phyloP scores from a whole-genome alignment of 2,329 filamentous ascomycete species.

The Fusarium anguioides region DNA sequence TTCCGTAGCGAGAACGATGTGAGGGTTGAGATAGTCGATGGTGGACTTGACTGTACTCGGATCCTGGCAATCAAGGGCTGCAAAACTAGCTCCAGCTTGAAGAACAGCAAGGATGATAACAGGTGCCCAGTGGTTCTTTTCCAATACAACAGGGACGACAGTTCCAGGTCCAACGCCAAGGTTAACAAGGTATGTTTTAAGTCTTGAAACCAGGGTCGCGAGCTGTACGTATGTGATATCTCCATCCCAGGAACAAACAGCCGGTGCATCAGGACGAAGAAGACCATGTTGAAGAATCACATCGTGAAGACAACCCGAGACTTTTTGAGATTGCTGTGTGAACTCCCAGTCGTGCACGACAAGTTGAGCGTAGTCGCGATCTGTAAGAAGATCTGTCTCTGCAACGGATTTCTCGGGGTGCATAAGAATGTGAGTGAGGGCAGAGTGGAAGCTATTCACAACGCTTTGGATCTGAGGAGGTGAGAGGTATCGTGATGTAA shows the following conservation, averaged over 20 bases:
- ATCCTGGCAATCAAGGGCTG: slow-evolving; percentile 61
- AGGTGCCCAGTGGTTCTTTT: slow-evolving; percentile 76
- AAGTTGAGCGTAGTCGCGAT: slow-evolving; percentile 66
- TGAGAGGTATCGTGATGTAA: slow-evolving; percentile 58
- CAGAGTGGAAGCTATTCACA: slow-evolving; percentile 63
- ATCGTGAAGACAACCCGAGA: slow-evolving; percentile 57
- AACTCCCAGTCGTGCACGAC: slow-evolving; percentile 62
- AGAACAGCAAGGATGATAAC: slow-evolving; percentile 76
- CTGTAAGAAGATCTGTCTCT: slow-evolving; percentile 64
- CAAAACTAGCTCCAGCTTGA: slow-evolving; percentile 66
- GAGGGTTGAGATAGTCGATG: slow-evolving; percentile 57
- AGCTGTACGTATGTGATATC: slow-evolving; percentile 56
- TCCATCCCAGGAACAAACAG: slow-evolving; percentile 59
- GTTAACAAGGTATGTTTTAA: slow-evolving; percentile 60
- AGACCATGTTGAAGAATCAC: slow-evolving; percentile 56
- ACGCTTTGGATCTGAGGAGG: slow-evolving; percentile 59
- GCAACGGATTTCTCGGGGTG: slow-evolving; percentile 55
- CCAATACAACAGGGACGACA: slow-evolving; percentile 73
- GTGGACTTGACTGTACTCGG: slow-evolving; percentile 55
- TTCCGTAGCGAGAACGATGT: slow-evolving; percentile 59
- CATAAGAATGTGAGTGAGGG: slow-evolving; percentile 60
- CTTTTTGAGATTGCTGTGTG: slow-evolving; percentile 53
- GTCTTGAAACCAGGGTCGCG: slow-evolving; percentile 51
- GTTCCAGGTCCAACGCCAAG: slow-evolving; percentile 63
- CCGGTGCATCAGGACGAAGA: slow-evolving; percentile 53